Evolutionary conservation across 805 yeast genomes (phyloP).

Genomic region (Yarrowia alimentaria): DNA sequence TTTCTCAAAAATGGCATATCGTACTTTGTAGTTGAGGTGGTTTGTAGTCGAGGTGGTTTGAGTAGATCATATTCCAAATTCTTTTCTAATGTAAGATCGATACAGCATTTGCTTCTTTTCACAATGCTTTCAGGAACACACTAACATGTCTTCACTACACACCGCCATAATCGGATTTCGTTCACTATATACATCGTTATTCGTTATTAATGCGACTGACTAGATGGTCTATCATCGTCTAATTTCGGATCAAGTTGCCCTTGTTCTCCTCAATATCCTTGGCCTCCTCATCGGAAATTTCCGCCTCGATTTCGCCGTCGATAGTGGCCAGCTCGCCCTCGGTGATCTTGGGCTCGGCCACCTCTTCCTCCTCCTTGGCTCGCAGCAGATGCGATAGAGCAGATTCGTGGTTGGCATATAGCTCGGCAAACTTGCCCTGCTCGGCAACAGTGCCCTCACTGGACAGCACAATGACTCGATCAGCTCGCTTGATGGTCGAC

Average conservation of each 20-base stretch:
- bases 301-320: conserved; percentile 36
- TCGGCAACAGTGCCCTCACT: conserved; percentile 73
- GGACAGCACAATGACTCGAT: conserved; percentile 75
- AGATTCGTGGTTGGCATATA: conserved; percentile 49
- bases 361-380: conserved; percentile 31
- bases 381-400: conserved; percentile 43
- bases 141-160: too few species aligned
- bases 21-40: too few species aligned
- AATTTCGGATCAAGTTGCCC: conserved; percentile 14
- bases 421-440: conserved; percentile 57
- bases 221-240: background rate
- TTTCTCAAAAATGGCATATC: too few species aligned
- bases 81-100: too few species aligned
- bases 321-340: conserved; percentile 36
- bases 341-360: background rate
- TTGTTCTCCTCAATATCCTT: conserved; percentile 34
- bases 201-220: conserved; percentile 1
- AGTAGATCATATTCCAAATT: too few species aligned
- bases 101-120: background rate
- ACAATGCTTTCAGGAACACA: background rate
- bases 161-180: conserved; percentile 2
- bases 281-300: conserved; percentile 39
- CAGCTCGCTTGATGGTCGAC: conserved; percentile 80
- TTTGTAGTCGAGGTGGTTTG: too few species aligned
- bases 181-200: conserved; percentile 26